phyloP scores from a whole-genome alignment of 345 rosid species.

The Arabidopsis thaliana region TAIR10.1 NC_003075.7:12190001-12190500 shows the following conservation, averaged over 20 bases:
- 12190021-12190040: slow-evolving; percentile 28
- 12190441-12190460: not conserved
- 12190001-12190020: slow-evolving; percentile 37
- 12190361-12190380: slow-evolving; percentile 52
- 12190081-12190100: not conserved
- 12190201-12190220: slow-evolving; percentile 37
- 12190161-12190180: not conserved
- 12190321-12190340: slow-evolving; percentile 59
- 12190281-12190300: slow-evolving; percentile 58
- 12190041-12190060: slow-evolving; percentile 9
- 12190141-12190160: not conserved
- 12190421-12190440: not conserved
- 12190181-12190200: slow-evolving; percentile 35
- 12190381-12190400: slow-evolving; percentile 26
- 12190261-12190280: slow-evolving; percentile 56
- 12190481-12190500: slow-evolving; percentile 71
- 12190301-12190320: slow-evolving; percentile 54
- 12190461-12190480: not conserved
- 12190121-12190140: not conserved
- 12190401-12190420: not conserved
- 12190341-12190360: slow-evolving; percentile 49
- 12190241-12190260: slow-evolving; percentile 51
- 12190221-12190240: slow-evolving; percentile 44
- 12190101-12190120: not conserved
- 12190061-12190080: slow-evolving; percentile 19